These are phyloP conservation scores for Inonotus obliquus DNA, from an alignment of 1,284 basidiomycete species.

Conservation along the genomic window DNA sequence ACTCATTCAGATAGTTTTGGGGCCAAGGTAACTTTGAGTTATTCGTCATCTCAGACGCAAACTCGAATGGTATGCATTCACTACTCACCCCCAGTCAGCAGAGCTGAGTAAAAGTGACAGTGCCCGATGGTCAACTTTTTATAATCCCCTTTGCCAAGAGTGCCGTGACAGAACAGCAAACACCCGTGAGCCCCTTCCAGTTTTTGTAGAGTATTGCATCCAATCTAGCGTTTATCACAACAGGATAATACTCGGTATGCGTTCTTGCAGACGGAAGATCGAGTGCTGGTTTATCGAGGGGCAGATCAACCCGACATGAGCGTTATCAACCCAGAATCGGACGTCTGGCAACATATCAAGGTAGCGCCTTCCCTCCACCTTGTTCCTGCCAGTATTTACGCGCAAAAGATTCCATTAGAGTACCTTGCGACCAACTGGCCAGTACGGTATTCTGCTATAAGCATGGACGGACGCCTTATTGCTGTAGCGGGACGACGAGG, in stretches of 20 bases:
- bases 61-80: conserved; percentile 40
- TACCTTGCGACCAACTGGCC: conserved; percentile 96
- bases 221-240: not conserved
- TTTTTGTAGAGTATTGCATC: conserved; percentile 5
- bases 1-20: conserved; percentile 66
- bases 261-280: conserved; percentile 93
- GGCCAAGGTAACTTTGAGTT: conserved; percentile 86
- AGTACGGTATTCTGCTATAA: conserved; percentile 89
- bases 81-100: not conserved
- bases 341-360: conserved; percentile 97
- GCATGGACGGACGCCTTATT: conserved; percentile 86
- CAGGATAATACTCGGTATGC: conserved; percentile 93
- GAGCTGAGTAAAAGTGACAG: conserved; percentile 29
- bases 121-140: conserved; percentile 69
- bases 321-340: conserved; percentile 97
- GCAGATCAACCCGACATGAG: conserved; percentile 98
- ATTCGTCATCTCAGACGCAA: conserved; percentile 56
- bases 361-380: conserved; percentile 31
- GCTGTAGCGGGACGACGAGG: conserved; percentile 92
- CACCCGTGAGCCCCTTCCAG: conserved; percentile 57
- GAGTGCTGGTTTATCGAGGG: conserved; percentile 92
- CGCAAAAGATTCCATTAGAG: conserved; percentile 65
- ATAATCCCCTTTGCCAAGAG: conserved; percentile 92
- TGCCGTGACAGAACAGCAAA: conserved; percentile 87
- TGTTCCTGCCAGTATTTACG: not conserved